phyloP scores from a whole-genome alignment of 352 stramenopile species.

The Stramenopiles sp. region DNA sequence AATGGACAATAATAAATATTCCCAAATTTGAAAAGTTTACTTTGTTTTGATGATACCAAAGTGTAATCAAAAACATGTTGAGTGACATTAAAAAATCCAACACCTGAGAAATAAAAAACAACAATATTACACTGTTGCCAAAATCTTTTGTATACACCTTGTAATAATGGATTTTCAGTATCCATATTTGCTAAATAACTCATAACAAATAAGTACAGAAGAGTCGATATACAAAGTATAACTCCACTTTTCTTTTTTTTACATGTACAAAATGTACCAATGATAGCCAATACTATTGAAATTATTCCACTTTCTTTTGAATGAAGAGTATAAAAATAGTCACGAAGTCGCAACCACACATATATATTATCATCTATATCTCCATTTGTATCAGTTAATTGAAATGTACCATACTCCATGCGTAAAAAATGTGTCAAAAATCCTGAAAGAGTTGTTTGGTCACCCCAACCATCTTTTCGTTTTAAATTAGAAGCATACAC shows the following conservation, averaged over 20 bases:
- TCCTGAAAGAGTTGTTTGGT: no score
- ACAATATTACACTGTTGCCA: constrained; percentile 1
- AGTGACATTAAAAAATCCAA: no score
- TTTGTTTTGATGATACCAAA: constrained; percentile 2
- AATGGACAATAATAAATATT: background rate
- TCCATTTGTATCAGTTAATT: no score
- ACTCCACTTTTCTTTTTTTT: background rate
- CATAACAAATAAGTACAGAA: constrained; percentile 7
- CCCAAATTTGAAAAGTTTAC: constrained; percentile 5
- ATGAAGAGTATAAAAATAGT: no score
- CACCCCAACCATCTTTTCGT: no score
- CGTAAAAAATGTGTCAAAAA: no score
- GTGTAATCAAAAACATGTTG: no score
- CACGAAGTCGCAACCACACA: no score
- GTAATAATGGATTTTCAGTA: background rate
- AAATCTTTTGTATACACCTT: background rate
- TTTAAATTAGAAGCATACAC: no score
- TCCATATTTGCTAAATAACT: background rate
- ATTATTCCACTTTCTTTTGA: background rate
- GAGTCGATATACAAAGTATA: background rate
- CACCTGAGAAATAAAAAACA: background rate
- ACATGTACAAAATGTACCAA: background rate
- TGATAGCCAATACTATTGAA: background rate
- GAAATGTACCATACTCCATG: no score
- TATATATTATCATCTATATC: no score